Base-by-base conservation (phyloP, 768 basidiomycete species). In the Boletus pseudopeckii region DNA sequence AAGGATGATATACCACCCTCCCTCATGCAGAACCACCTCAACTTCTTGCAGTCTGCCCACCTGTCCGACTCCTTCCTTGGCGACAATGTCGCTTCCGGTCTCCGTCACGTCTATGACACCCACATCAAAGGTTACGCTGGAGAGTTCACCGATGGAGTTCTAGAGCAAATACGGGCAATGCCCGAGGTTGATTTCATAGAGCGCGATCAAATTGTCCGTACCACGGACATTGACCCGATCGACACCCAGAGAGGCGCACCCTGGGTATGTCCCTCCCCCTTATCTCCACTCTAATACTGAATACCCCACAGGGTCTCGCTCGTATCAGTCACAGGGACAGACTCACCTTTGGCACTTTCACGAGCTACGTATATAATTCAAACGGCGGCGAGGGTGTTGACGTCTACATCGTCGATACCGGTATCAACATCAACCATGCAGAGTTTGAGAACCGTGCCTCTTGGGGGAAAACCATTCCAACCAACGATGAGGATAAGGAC, bases 131-230 rank as follows among this genome's bases (percentile, higher is more conserved):
- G 90, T 38, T 97, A 95, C 69, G 79, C 92, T 22, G 95, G 92
- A 36, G 75, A 72, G 62, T 95, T 98, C 77, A 80, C 85, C 18
- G 72, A 81, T 28, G 65, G 70, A 30, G 86, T 88, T 40, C 66
- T 99, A 47, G 80, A 91, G 50, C 78, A 81, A 63, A 84, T 99
- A 68, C 80, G 96, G 49, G 71, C 78, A 46, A 78, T 86, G 77
- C 93, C 93, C 10, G 94, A 96, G 70, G 95, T 99, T 32, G 88
- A 84, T 17, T 96, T 88, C 65, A 77, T 99, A 48, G 97, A 99
- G 78, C 82, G 79, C 53, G 97, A 99, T 78, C 94, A 97, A 76
- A 75, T 95, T 62, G 92, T 98, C n/a, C 81, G 76, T 54, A 87
- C 90, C 2, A 78, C 80, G 60, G 57, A 63, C 0, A 30, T 63